Percentiles rank a stretch among this genome's conserved stretches.
These are phyloP conservation scores for Jacaranda mimosifolia DNA, from an alignment of 257 asterid genomes.

Conservation along the genomic window DNA sequence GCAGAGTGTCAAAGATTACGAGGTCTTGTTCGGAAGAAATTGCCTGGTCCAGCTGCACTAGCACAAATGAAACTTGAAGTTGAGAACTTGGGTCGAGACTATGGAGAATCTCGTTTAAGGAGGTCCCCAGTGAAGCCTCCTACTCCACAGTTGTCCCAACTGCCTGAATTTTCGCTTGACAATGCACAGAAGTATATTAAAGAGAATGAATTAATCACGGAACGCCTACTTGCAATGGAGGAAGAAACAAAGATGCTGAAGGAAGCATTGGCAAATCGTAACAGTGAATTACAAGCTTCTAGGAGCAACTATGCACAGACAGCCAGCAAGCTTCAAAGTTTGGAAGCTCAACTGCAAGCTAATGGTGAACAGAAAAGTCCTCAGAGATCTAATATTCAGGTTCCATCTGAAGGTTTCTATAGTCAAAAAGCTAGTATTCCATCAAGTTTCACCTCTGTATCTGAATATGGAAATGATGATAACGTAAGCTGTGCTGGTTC, in stretches of 20 bases:
- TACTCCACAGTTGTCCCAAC: conserved; percentile 58
- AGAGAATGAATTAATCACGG: conserved; percentile 82
- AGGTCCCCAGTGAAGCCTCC: conserved; percentile 86
- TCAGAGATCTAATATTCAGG: conserved; percentile 45
- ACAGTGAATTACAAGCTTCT: conserved; percentile 82
- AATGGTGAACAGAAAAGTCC: conserved; percentile 64
- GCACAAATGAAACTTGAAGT: conserved; percentile 99
- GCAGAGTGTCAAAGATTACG: conserved; percentile 97
- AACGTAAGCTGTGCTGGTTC: conserved; percentile 77
- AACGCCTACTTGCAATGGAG: conserved; percentile 82
- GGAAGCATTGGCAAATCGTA: conserved; percentile 92
- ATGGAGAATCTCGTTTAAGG: conserved; percentile 77
- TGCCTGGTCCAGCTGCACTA: conserved; percentile 98
- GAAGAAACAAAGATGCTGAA: conserved; percentile 96
- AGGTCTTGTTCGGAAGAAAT: conserved; percentile 90
- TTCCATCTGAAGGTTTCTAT: conserved; percentile 48
- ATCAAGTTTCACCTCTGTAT: conserved; percentile 73
- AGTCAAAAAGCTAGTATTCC: conserved; percentile 57
- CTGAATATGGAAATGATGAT: conserved; percentile 89
- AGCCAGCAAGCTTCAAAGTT: conserved; percentile 74
- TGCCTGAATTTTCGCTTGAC: conserved; percentile 74
- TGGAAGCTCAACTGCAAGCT: conserved; percentile 74
- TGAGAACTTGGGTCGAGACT: conserved; percentile 79
- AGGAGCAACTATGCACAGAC: conserved; percentile 82
- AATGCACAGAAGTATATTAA: conserved; percentile 65